Percentiles rank a stretch among this genome's conserved stretches.
Evolutionary conservation across 2,329 filamentous ascomycete genomes (phyloP).

Genomic region (Diaporthe citri): DNA sequence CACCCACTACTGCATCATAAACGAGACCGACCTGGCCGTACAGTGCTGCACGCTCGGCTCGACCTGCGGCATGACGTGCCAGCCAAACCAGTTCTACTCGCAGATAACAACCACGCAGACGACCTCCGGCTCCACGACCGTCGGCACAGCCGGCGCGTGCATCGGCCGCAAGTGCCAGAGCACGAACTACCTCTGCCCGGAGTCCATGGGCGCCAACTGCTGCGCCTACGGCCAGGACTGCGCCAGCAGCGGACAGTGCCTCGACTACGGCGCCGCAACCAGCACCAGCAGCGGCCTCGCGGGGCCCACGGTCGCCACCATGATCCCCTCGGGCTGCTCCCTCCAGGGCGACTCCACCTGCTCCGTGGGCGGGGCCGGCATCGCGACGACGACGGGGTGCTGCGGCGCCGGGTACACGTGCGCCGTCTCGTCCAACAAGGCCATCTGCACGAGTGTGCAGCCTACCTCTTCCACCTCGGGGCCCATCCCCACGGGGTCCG

Average conservation of each 20-base stretch:
- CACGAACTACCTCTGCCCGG: constrained; percentile 50
- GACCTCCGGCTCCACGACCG: constrained; percentile 39
- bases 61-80: constrained; percentile 49
- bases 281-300: constrained; percentile 43
- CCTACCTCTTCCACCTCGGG: constrained; percentile 47
- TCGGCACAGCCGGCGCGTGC: constrained; percentile 43
- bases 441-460: constrained; percentile 55
- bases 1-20: constrained; percentile 49
- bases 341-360: constrained; percentile 58
- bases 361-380: constrained; percentile 51
- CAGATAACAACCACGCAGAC: constrained; percentile 47
- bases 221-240: constrained; percentile 58
- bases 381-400: constrained; percentile 53
- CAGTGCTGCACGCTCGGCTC: constrained; percentile 51
- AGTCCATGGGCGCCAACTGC: constrained; percentile 47
- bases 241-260: constrained; percentile 51
- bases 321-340: constrained; percentile 58
- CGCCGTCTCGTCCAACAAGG: constrained; percentile 51
- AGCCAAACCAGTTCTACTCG: constrained; percentile 47
- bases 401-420: constrained; percentile 61
- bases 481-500: constrained; percentile 48
- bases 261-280: constrained; percentile 45
- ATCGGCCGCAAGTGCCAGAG: constrained; percentile 49
- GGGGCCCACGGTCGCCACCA: constrained; percentile 46
- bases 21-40: constrained; percentile 42